Conservation (phyloP, 371 early-diverging fungal species). For the Mucor circinelloides region DNA sequence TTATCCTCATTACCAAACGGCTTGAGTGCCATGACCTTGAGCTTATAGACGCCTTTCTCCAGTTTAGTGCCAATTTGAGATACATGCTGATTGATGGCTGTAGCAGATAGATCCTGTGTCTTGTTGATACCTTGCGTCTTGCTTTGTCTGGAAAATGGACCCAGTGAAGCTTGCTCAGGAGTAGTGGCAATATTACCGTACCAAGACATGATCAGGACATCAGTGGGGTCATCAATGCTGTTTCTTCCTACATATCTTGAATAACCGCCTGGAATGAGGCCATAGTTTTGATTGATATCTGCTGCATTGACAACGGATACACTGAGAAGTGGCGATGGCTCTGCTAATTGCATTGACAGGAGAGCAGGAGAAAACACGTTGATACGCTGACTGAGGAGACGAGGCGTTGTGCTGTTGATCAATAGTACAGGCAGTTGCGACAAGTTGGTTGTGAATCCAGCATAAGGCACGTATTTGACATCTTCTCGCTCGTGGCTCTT, state of each 20-base stretch:
- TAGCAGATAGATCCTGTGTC: background rate
- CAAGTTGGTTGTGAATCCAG: constrained; percentile 39
- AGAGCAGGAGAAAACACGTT: constrained; percentile 19
- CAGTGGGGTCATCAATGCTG: constrained; percentile 21
- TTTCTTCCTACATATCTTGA: constrained; percentile 34
- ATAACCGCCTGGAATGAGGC: constrained; percentile 43
- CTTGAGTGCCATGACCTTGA: constrained; percentile 38
- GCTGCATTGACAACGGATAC: constrained; percentile 31
- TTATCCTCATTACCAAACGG: constrained; percentile 34
- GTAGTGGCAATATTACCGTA: constrained; percentile 33
- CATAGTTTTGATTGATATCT: constrained; percentile 13
- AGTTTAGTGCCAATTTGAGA: constrained; percentile 22
- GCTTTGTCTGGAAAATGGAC: background rate
- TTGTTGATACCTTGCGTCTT: background rate
- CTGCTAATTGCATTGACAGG: constrained; percentile 29
- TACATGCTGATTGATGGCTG: background rate
- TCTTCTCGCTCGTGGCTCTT: constrained; percentile 12
- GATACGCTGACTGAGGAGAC: constrained; percentile 8
- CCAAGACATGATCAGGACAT: constrained; percentile 34
- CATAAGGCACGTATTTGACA: constrained; percentile 41
- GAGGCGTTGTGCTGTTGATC: constrained; percentile 38
- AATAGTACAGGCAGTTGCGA: constrained; percentile 33
- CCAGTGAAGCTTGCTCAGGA: constrained; percentile 23
- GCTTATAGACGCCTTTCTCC: constrained; percentile 26
- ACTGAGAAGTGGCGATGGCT: constrained; percentile 29